phyloP scores from a whole-genome alignment of 148 eudicot species.

The Spergularia marina region DNA sequence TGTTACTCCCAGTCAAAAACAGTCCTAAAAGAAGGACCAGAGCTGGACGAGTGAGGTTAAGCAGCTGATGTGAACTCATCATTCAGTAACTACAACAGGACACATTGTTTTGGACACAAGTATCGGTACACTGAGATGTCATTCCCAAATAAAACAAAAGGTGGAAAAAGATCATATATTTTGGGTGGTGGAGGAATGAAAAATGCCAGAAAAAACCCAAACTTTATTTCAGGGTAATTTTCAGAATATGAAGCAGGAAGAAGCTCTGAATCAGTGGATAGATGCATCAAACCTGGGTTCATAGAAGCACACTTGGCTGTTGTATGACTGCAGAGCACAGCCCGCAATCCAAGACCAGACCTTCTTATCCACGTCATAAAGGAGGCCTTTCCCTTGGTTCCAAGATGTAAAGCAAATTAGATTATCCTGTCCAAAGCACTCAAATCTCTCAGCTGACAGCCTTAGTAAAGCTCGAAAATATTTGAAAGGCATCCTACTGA shows the following conservation, averaged over 20 bases:
- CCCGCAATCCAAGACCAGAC: conserved; percentile 99
- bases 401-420: conserved; percentile 94
- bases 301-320: conserved; percentile 93
- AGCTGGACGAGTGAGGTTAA: conserved; percentile 8
- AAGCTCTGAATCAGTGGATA: conserved; percentile 38
- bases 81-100: conserved; percentile 7
- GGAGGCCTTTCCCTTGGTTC: conserved; percentile 93
- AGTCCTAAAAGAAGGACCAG: background rate
- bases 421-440: conserved; percentile 96
- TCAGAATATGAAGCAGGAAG: conserved; percentile 2
- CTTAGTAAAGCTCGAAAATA: conserved; percentile 79
- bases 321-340: conserved; percentile 85
- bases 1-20: conserved; percentile 2
- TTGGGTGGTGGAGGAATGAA: background rate
- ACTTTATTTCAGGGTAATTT: background rate
- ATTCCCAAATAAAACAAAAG: background rate
- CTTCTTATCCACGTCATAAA: conserved; percentile 92
- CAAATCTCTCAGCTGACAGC: conserved; percentile 91
- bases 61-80: conserved; percentile 12
- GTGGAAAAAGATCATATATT: background rate
- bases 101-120: background rate
- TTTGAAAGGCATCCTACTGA: conserved; percentile 89
- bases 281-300: conserved; percentile 98
- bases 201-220: background rate
- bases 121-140: conserved; percentile 5